Conservation (phyloP, 305 asterid species). For the Solanum hybrid region DNA sequence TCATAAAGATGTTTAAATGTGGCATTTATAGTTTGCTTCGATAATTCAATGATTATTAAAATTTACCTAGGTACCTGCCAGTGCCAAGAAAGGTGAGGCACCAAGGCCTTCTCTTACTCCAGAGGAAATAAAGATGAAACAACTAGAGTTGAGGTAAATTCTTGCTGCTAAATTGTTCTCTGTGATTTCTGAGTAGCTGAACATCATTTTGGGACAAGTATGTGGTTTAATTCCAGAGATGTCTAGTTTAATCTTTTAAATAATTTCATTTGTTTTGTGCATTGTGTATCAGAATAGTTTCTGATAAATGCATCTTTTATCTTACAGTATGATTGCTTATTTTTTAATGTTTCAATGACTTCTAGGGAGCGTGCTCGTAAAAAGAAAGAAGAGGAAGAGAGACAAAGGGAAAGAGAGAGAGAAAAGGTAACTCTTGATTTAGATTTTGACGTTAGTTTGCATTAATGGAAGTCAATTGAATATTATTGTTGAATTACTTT, state of each 20-base stretch:
- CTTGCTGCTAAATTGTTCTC: not conserved
- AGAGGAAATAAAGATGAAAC: conserved; percentile 71
- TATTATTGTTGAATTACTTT: not conserved
- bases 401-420: conserved; percentile 77
- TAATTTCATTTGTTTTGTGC: not conserved
- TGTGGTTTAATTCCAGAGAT: not conserved
- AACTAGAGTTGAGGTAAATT: conserved; percentile 66
- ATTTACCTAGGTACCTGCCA: conserved; percentile 53
- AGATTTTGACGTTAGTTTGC: not conserved
- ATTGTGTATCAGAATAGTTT: not conserved
- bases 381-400: conserved; percentile 99
- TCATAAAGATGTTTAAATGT: not conserved
- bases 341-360: not conserved
- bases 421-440: conserved; percentile 58
- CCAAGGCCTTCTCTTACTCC: conserved; percentile 74
- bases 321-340: not conserved
- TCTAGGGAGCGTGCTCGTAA: conserved; percentile 75
- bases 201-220: not conserved
- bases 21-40: not conserved
- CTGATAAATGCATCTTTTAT: not conserved
- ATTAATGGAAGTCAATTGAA: not conserved
- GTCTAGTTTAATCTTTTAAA: not conserved
- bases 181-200: not conserved
- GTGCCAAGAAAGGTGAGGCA: conserved; percentile 50
- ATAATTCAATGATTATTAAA: conserved; percentile 1